Evolutionary conservation across 257 asterid genomes (phyloP).

Genomic region (Nicotiana paniculata): DNA sequence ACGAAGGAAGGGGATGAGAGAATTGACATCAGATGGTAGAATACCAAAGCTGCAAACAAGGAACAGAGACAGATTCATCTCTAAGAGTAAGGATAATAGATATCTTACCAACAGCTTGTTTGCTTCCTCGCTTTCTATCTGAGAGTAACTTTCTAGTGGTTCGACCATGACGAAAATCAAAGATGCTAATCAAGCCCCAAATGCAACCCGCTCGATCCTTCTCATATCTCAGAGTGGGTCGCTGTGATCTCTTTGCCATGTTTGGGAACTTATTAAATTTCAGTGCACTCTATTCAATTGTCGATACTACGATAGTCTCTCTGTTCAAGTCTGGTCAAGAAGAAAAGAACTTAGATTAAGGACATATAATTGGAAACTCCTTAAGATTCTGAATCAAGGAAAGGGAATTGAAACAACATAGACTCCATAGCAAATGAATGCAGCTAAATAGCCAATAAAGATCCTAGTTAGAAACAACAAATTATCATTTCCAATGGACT

Average conservation of each 20-base stretch:
- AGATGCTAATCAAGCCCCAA: conserved; percentile 69
- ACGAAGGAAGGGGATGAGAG: neutral
- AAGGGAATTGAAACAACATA: neutral
- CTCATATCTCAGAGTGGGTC: conserved; percentile 45
- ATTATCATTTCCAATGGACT: neutral
- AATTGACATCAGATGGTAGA: neutral
- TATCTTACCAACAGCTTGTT: conserved; percentile 18
- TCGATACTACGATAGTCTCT: conserved; percentile 13
- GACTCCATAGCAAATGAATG: neutral
- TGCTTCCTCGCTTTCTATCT: conserved; percentile 48
- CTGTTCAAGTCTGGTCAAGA: conserved; percentile 14
- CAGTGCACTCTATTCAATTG: conserved; percentile 19
- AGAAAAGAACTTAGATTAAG: neutral
- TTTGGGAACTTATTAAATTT: neutral
- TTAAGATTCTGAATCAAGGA: conserved; percentile 2
- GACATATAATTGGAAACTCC: neutral
- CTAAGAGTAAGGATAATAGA: neutral
- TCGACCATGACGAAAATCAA: conserved; percentile 77
- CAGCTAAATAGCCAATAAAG: neutral
- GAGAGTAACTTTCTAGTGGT: conserved; percentile 61
- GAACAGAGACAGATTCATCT: neutral
- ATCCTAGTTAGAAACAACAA: neutral
- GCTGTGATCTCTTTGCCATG: conserved; percentile 80
- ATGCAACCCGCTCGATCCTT: conserved; percentile 78
- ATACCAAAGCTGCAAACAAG: neutral